Evolutionary conservation across 495 filamentous ascomycete species (phyloP).

Genomic region (Hypoxylon crocopeplum): DNA sequence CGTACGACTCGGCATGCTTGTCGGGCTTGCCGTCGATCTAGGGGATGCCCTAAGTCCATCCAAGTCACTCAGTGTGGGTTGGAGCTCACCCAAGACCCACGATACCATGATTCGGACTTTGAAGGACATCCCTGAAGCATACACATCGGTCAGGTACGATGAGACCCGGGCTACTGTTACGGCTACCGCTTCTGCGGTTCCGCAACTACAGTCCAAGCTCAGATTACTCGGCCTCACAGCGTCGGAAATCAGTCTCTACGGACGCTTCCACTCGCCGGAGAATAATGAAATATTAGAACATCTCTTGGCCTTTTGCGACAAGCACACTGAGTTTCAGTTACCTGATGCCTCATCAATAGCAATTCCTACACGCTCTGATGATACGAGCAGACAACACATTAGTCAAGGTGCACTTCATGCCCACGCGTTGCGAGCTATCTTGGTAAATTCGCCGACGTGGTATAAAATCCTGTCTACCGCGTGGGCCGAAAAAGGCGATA

Average conservation of each 20-base stretch:
- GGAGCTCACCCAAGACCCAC: conserved; percentile 30
- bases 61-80: conserved; percentile 36
- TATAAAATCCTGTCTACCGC: conserved; percentile 20
- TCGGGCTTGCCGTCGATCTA: conserved; percentile 45
- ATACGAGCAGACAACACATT: conserved; percentile 11
- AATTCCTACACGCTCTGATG: conserved; percentile 40
- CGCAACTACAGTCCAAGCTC: conserved; percentile 35
- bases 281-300: conserved; percentile 10
- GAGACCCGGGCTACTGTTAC: conserved; percentile 46
- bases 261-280: conserved; percentile 44
- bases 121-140: conserved; percentile 41
- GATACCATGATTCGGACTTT: conserved; percentile 37
- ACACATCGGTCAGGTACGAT: conserved; percentile 52
- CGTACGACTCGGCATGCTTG: conserved; percentile 42
- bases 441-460: conserved; percentile 52
- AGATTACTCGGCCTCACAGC: conserved; percentile 44
- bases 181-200: conserved; percentile 20
- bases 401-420: conserved; percentile 37
- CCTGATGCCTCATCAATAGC: conserved; percentile 43
- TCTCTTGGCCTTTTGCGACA: conserved; percentile 33
- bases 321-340: conserved; percentile 42
- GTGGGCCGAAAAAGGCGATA: conserved; percentile 2
- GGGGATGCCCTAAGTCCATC: conserved; percentile 38
- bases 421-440: conserved; percentile 44
- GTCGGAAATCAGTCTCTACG: conserved; percentile 41